These are phyloP conservation scores for Fusarium nelsonii DNA, from an alignment of 2,329 filamentous ascomycete genomes.

Conservation along the genomic window DNA sequence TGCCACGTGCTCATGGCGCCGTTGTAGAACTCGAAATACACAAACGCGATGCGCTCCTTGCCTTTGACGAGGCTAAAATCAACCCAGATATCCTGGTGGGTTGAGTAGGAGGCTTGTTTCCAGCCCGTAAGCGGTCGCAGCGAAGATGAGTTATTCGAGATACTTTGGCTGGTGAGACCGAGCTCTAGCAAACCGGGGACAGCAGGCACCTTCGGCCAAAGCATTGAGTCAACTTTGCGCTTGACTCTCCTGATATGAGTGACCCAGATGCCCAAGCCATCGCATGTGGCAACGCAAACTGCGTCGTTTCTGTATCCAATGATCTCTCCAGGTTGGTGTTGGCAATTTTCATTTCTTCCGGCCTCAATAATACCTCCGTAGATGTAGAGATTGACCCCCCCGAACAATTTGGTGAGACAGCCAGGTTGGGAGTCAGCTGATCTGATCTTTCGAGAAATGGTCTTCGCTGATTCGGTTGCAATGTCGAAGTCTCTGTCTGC, in stretches of 20 bases:
- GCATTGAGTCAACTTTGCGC: constrained; percentile 32
- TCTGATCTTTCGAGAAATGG: constrained; percentile 33
- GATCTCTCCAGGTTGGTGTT: neutral
- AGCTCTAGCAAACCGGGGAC: constrained; percentile 15
- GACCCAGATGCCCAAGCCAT: constrained; percentile 30
- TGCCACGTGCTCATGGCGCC: constrained; percentile 34
- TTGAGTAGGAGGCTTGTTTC: neutral
- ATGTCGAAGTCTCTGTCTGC: constrained; percentile 22
- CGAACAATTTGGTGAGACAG: constrained; percentile 21
- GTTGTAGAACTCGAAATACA: constrained; percentile 38
- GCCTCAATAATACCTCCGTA: constrained; percentile 25
- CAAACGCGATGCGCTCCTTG: constrained; percentile 15
- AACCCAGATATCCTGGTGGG: constrained; percentile 23
- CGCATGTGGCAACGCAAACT: constrained; percentile 26
- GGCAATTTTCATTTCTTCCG: neutral
- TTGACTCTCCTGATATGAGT: constrained; percentile 30
- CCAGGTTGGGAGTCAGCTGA: constrained; percentile 36
- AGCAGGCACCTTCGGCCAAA: constrained; percentile 35
- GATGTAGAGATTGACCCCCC: constrained; percentile 22
- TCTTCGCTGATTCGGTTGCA: constrained; percentile 5
- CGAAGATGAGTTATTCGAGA: neutral
- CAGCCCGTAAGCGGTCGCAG: neutral
- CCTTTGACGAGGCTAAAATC: constrained; percentile 5
- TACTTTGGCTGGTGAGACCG: neutral
- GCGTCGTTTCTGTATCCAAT: constrained; percentile 3